phyloP scores from a whole-genome alignment of 129 eudicot species.

The Helichrysum umbraculigerum region DNA sequence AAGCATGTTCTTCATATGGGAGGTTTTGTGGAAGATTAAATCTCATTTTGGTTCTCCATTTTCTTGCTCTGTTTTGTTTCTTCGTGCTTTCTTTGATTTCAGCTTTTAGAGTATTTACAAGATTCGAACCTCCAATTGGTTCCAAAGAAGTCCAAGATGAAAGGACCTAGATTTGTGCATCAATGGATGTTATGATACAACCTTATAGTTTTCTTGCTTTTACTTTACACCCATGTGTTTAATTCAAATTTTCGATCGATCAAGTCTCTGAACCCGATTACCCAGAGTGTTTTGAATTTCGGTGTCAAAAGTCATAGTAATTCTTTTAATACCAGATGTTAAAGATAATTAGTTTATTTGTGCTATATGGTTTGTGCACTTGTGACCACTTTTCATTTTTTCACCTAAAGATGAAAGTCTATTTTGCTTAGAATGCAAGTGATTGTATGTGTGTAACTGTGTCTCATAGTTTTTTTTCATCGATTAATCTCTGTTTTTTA shows the following conservation, averaged over 20 bases:
- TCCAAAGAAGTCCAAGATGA: constrained; percentile 49
- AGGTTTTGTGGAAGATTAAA: constrained; percentile 69
- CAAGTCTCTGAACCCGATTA: not conserved
- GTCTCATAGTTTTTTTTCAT: not conserved
- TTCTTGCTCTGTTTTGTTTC: constrained; percentile 63
- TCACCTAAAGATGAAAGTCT: not conserved
- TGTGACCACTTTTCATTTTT: constrained; percentile 11
- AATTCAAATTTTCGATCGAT: not conserved
- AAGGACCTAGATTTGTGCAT: constrained; percentile 25
- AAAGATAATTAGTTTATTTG: not conserved
- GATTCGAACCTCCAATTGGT: constrained; percentile 68
- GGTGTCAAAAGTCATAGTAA: not conserved
- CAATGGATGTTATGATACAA: constrained; percentile 10
- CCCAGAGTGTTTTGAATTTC: not conserved
- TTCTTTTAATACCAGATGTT: not conserved
- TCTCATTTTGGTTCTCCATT: constrained; percentile 55
- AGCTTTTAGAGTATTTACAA: constrained; percentile 73
- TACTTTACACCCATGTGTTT: not conserved
- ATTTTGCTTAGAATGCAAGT: constrained; percentile 23
- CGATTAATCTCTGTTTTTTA: too few relatives aligned
- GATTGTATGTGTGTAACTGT: constrained; percentile 20
- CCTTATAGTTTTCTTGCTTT: constrained; percentile 10
- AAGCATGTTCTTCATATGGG: constrained; percentile 80
- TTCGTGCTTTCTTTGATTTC: constrained; percentile 73
- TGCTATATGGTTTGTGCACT: not conserved